Conservation (phyloP, 2,329 filamentous ascomycete species). For the Boeremia lycopersici region DNA sequence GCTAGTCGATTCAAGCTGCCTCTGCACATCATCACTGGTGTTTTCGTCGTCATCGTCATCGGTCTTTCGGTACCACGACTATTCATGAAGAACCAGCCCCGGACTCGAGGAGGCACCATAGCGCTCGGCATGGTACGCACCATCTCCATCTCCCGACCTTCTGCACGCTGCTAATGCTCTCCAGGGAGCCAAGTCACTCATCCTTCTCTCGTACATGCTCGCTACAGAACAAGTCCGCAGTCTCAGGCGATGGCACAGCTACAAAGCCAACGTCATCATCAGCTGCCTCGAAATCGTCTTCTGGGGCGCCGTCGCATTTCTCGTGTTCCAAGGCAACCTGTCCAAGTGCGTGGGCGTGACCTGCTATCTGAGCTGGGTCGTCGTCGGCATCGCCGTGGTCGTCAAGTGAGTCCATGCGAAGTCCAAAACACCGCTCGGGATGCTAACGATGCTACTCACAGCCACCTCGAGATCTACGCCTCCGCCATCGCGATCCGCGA, state of each 20-base stretch:
- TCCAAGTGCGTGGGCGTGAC: slow-evolving; percentile 20
- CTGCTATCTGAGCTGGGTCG: slow-evolving; percentile 30
- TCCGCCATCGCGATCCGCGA: slow-evolving; percentile 17
- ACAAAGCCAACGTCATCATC: slow-evolving; percentile 52
- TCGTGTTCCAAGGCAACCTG: slow-evolving; percentile 31
- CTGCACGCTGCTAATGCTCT: neutral
- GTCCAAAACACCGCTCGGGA: neutral
- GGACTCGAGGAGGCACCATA: slow-evolving; percentile 28
- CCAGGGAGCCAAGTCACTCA: slow-evolving; percentile 49
- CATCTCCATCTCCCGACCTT: neutral
- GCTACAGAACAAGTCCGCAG: slow-evolving; percentile 44
- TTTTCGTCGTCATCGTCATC: slow-evolving; percentile 19
- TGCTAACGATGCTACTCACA: neutral
- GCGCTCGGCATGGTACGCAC: slow-evolving; percentile 29
- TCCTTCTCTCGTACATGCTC: slow-evolving; percentile 52
- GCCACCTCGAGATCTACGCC: slow-evolving; percentile 10
- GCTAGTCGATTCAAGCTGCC: slow-evolving; percentile 22
- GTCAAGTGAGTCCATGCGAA: slow-evolving; percentile 13
- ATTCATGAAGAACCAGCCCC: slow-evolving; percentile 30
- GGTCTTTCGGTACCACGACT: slow-evolving; percentile 25
- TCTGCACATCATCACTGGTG: slow-evolving; percentile 20
- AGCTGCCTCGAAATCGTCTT: slow-evolving; percentile 52
- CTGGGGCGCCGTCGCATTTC: slow-evolving; percentile 48
- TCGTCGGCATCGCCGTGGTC: slow-evolving; percentile 22
- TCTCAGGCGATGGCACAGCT: slow-evolving; percentile 47